These are phyloP conservation scores for Pichia exigua DNA, from an alignment of 805 yeast genomes.

Conservation along the genomic window DNA sequence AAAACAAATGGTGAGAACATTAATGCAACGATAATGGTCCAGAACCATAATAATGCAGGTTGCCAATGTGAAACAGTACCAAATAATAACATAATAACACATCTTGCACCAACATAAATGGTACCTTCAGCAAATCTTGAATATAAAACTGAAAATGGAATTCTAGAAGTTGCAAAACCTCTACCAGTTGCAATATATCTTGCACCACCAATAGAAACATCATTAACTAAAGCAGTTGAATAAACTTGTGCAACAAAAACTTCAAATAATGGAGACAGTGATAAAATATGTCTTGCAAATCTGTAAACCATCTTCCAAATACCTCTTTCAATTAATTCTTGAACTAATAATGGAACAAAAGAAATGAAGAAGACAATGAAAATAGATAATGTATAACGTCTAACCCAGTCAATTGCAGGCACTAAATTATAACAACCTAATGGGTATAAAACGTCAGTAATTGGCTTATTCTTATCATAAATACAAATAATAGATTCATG, in stretches of 20 bases:
- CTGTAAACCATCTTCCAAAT: slow-evolving; percentile 66
- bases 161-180: slow-evolving; percentile 78
- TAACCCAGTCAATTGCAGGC: slow-evolving; percentile 74
- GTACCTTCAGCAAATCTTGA: slow-evolving; percentile 77
- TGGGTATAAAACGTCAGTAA: slow-evolving; percentile 60
- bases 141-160: slow-evolving; percentile 65
- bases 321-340: slow-evolving; percentile 78
- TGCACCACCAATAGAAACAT: slow-evolving; percentile 78
- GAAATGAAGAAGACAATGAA: slow-evolving; percentile 78
- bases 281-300: slow-evolving; percentile 58
- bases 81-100: slow-evolving; percentile 60
- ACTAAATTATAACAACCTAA: slow-evolving; percentile 65
- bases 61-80: slow-evolving; percentile 83
- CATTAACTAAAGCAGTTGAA: slow-evolving; percentile 61
- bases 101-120: slow-evolving; percentile 78
- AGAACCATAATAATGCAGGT: slow-evolving; percentile 92
- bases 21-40: slow-evolving; percentile 86
- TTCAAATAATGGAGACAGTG: slow-evolving; percentile 75
- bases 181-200: slow-evolving; percentile 81
- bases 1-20: slow-evolving; percentile 88
- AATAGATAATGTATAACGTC: slow-evolving; percentile 73
- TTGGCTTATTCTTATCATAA: slow-evolving; percentile 57
- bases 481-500: slow-evolving; percentile 64
- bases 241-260: slow-evolving; percentile 77
- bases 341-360: slow-evolving; percentile 69